Evolutionary conservation across 305 asterid genomes (phyloP).

Genomic region (Rubia occidens): DNA sequence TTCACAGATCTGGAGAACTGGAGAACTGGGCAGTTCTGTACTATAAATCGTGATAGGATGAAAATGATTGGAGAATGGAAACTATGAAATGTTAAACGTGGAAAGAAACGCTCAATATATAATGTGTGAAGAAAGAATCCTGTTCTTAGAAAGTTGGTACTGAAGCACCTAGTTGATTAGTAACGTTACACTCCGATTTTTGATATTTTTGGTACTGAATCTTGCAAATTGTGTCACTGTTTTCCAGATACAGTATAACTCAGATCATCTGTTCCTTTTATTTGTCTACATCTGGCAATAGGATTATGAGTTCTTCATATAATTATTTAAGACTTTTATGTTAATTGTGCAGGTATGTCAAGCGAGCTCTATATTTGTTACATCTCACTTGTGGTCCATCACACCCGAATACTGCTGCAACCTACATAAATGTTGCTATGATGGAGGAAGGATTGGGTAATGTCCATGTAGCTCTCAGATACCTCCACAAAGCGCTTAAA

Average conservation of each 20-base stretch:
- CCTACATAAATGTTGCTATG: conserved; percentile 98
- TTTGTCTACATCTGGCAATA: neutral
- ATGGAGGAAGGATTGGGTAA: conserved; percentile 99
- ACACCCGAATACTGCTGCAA: conserved; percentile 98
- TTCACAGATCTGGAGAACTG: neutral
- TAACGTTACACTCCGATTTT: neutral
- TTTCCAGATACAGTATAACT: neutral
- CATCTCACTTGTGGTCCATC: conserved; percentile 99
- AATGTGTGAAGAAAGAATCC: neutral
- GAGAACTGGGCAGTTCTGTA: neutral
- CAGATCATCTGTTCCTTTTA: neutral
- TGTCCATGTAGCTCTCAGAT: conserved; percentile 96
- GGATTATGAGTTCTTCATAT: conserved; percentile 4
- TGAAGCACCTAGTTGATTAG: neutral
- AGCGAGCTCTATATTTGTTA: conserved; percentile 82
- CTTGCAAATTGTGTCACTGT: neutral
- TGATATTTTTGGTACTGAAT: neutral
- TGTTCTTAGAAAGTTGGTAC: neutral
- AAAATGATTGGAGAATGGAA: neutral
- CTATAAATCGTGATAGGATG: neutral
- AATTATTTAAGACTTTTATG: conserved; percentile 14
- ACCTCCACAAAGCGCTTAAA: conserved; percentile 97
- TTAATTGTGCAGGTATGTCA: conserved; percentile 60
- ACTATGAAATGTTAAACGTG: neutral
- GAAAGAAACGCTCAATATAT: neutral